Percentiles rank a stretch among this genome's conserved stretches.
Conservation (phyloP, 371 early-diverging fungal genomes). For the Mucor irregularis region DNA sequence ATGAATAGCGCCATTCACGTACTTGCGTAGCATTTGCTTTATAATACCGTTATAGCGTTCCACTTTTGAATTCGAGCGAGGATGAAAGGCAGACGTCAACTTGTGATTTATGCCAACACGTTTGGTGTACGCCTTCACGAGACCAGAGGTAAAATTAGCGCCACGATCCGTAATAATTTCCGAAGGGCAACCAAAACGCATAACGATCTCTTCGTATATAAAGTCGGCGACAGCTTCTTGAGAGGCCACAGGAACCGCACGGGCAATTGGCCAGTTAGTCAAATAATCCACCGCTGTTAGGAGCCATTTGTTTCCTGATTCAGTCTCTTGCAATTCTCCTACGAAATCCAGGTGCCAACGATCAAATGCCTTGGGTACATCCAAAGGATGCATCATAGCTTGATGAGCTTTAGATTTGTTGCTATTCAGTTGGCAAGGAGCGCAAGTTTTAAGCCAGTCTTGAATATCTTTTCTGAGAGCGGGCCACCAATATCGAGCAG, state of each 20-base stretch:
- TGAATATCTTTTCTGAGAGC: background rate
- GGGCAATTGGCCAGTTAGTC: slow-evolving; percentile 44
- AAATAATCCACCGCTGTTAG: slow-evolving; percentile 40
- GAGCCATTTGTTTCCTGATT: slow-evolving; percentile 23
- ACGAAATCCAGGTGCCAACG: slow-evolving; percentile 33
- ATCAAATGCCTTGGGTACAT: slow-evolving; percentile 7
- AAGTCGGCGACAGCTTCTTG: slow-evolving; percentile 27
- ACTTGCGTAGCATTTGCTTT: slow-evolving; percentile 17
- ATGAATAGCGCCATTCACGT: background rate
- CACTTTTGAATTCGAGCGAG: slow-evolving; percentile 1
- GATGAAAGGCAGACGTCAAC: slow-evolving; percentile 3
- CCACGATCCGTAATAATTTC: slow-evolving; percentile 29
- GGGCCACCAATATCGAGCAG: slow-evolving; percentile 24
- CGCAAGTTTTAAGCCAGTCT: background rate
- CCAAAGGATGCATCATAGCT: slow-evolving; percentile 3
- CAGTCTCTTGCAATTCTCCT: slow-evolving; percentile 20
- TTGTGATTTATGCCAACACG: background rate
- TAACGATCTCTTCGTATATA: slow-evolving; percentile 28
- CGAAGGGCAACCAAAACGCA: slow-evolving; percentile 30
- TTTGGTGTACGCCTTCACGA: background rate
- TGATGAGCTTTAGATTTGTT: background rate
- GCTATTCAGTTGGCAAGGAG: slow-evolving; percentile 3
- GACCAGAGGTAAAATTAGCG: slow-evolving; percentile 13
- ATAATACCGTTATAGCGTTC: background rate
- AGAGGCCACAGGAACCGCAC: slow-evolving; percentile 7